phyloP scores from a whole-genome alignment of 1,284 basidiomycete genomes.

The Apiotrichum siamense region DNA sequence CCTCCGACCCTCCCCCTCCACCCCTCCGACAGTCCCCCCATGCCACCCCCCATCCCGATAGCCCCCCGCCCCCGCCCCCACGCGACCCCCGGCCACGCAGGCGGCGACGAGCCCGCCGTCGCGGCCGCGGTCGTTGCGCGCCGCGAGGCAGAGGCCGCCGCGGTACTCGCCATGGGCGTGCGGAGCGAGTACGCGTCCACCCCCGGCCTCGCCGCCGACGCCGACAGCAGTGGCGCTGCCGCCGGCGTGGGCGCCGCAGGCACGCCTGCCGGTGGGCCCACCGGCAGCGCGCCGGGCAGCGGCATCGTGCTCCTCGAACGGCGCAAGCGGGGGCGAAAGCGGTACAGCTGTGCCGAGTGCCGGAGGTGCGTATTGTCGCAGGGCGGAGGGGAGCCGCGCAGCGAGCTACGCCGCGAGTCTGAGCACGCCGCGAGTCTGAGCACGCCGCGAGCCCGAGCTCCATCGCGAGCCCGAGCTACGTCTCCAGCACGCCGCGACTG shows the following conservation, averaged over 20 bases:
- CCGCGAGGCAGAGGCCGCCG: neutral
- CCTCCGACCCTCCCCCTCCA: neutral
- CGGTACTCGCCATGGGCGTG: too few species aligned
- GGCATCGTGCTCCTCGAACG: conserved; percentile 5
- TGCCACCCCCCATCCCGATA: neutral
- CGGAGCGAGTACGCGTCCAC: too few species aligned
- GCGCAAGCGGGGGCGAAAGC: conserved; percentile 10
- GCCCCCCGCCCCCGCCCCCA: neutral
- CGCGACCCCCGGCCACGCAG: neutral
- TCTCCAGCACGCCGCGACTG: too few species aligned
- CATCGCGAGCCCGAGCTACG: too few species aligned
- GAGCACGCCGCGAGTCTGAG: too few species aligned
- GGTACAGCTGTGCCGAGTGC: conserved; percentile 18
- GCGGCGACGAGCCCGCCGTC: too few species aligned
- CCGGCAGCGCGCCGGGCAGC: neutral
- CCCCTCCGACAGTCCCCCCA: neutral
- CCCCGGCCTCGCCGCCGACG: too few species aligned
- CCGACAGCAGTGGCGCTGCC: too few species aligned
- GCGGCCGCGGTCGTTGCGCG: neutral
- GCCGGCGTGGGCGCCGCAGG: neutral
- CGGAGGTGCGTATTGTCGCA: conserved; percentile 7
- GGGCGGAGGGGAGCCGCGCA: too few species aligned
- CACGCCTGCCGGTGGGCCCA: neutral
- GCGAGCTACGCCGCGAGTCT: too few species aligned
- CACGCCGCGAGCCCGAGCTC: too few species aligned